Percentiles rank a stretch among this genome's conserved stretches.
These are phyloP conservation scores for Saccharomycopsis capsularis DNA, from an alignment of 805 yeast species.

Conservation along the genomic window DNA sequence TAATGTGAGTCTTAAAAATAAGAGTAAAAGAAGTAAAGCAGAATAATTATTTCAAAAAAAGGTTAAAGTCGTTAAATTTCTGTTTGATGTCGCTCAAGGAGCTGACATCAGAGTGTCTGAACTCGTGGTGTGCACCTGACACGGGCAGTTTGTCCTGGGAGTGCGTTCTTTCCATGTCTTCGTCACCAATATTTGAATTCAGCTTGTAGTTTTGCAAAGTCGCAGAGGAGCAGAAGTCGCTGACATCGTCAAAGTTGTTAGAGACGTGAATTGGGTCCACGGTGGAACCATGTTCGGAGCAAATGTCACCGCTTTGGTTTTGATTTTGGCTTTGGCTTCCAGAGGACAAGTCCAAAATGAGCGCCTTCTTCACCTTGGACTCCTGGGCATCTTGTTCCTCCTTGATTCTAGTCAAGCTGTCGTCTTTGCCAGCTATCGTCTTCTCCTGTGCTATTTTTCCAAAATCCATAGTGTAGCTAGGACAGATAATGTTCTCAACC, in stretches of 20 bases:
- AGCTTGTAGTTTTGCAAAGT: not conserved
- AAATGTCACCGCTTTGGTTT: not conserved
- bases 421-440: no score
- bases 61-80: conserved; percentile 13
- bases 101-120: not conserved
- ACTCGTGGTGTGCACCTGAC: no score
- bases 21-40: no score
- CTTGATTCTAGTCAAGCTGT: not conserved
- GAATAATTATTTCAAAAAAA: conserved; percentile 9
- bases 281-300: not conserved
- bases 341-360: not conserved
- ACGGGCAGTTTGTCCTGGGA: no score
- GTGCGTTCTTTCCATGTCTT: no score
- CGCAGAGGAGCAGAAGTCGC: conserved; percentile 1
- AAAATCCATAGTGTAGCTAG: not conserved
- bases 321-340: no score
- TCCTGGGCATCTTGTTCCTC: not conserved
- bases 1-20: no score
- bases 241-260: not conserved
- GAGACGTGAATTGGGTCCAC: not conserved
- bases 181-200: no score
- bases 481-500: conserved; percentile 17
- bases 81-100: conserved; percentile 8
- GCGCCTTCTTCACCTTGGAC: conserved; percentile 26
- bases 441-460: no score